Conservation (phyloP, 2,329 filamentous ascomycete species). For the Fusarium sp. region DNA sequence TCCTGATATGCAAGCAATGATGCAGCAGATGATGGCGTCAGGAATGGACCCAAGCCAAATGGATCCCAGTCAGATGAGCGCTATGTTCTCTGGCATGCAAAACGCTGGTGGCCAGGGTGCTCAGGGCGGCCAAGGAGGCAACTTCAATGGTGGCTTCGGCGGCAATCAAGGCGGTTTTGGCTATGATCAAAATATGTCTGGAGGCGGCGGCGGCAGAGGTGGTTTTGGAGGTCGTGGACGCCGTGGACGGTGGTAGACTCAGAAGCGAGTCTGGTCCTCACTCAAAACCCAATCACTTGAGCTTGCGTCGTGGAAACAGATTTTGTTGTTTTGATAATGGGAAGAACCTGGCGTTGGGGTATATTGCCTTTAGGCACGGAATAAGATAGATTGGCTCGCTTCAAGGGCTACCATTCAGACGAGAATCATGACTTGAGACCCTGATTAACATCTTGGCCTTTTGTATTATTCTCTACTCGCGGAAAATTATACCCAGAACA, state of each 20-base stretch:
- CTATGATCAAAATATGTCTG: slow-evolving; percentile 61
- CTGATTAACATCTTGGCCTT: slow-evolving; percentile 11
- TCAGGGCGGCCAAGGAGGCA: slow-evolving; percentile 63
- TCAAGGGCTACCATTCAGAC: slow-evolving; percentile 14
- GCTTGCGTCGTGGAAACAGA: background rate
- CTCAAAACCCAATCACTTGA: background rate
- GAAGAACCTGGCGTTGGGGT: slow-evolving; percentile 45
- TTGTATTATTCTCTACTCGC: background rate
- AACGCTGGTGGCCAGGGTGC: slow-evolving; percentile 55
- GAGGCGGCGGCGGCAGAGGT: slow-evolving; percentile 51
- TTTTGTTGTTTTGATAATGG: slow-evolving; percentile 40
- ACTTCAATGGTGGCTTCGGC: slow-evolving; percentile 65
- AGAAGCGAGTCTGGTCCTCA: background rate
- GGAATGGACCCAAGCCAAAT: slow-evolving; percentile 75
- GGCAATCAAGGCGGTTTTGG: slow-evolving; percentile 64
- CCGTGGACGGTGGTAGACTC: slow-evolving; percentile 40
- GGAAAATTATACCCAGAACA: background rate
- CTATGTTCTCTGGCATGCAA: slow-evolving; percentile 71
- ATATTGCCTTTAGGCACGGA: slow-evolving; percentile 37
- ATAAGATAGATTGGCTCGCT: slow-evolving; percentile 36
- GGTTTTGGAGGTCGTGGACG: slow-evolving; percentile 48
- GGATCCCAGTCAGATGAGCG: slow-evolving; percentile 67
- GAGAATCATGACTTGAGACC: slow-evolving; percentile 11
- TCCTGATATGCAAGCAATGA: slow-evolving; percentile 74
- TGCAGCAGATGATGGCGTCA: slow-evolving; percentile 75